Percentiles rank a stretch among this genome's conserved stretches.
phyloP scores from a whole-genome alignment of 2,329 filamentous ascomycete species.

The Hymenoscyphus albidus region DNA sequence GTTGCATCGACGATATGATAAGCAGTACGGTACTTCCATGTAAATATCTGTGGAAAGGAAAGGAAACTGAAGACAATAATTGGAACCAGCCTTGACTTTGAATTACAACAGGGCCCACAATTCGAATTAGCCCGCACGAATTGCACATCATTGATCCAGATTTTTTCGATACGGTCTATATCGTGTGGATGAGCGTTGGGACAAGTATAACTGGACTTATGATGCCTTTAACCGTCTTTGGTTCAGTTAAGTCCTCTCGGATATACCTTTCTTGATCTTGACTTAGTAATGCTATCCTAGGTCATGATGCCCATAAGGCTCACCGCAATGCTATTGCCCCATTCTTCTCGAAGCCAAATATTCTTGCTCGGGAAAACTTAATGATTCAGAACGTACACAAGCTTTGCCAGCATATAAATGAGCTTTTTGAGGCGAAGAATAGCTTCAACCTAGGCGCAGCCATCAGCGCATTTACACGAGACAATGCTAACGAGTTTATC shows the following conservation, averaged over 20 bases:
- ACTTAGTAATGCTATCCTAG: background rate
- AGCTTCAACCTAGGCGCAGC: conserved; percentile 11
- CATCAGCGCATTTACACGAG: background rate
- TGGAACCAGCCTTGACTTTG: no score
- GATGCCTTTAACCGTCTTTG: background rate
- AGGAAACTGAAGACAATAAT: background rate
- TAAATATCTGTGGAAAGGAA: background rate
- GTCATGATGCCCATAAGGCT: background rate
- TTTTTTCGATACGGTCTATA: conserved; percentile 3
- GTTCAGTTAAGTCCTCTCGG: background rate
- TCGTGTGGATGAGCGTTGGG: background rate
- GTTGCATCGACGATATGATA: conserved; percentile 42
- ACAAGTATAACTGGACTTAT: conserved; percentile 1
- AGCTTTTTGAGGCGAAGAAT: background rate
- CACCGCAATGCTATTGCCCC: background rate
- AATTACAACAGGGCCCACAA: background rate
- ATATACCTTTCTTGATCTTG: background rate
- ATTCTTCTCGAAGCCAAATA: background rate
- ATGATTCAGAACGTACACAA: background rate
- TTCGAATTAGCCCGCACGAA: conserved; percentile 3
- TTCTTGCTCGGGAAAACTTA: background rate
- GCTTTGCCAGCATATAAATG: background rate
- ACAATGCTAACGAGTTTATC: background rate
- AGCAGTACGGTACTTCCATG: background rate
- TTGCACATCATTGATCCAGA: background rate